Conservation (phyloP, 2,329 filamentous ascomycete genomes). For the Talaromyces funiculosus region DNA sequence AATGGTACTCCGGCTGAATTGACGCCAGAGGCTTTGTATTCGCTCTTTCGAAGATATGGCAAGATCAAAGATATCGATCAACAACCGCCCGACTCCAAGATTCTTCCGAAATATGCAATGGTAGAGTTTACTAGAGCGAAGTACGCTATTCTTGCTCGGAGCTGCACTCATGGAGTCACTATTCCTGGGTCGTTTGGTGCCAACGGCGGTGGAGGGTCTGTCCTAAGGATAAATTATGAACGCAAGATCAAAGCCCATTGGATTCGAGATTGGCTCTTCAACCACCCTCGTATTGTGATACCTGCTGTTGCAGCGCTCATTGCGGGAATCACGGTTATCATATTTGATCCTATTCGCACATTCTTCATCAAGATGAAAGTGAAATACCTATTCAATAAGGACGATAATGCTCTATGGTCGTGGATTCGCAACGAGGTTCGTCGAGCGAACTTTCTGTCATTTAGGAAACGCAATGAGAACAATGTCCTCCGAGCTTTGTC, state of each 20-base stretch:
- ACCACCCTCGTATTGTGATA: constrained; percentile 81
- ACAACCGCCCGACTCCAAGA: constrained; percentile 80
- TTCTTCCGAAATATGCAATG: constrained; percentile 71
- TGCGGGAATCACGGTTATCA: constrained; percentile 73
- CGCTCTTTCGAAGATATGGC: constrained; percentile 81
- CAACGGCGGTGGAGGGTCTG: constrained; percentile 69
- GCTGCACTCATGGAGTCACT: constrained; percentile 82
- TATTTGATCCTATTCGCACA: constrained; percentile 91
- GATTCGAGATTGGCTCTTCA: constrained; percentile 81
- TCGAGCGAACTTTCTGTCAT: constrained; percentile 42
- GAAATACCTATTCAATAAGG: constrained; percentile 67
- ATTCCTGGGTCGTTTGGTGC: constrained; percentile 59
- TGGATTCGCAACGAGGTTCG: constrained; percentile 69
- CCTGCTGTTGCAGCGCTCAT: constrained; percentile 74
- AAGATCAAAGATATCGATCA: constrained; percentile 80
- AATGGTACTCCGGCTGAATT: constrained; percentile 63
- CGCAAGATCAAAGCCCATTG: constrained; percentile 69
- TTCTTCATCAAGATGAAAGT: constrained; percentile 90
- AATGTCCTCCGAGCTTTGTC: constrained; percentile 74
- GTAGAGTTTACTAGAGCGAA: constrained; percentile 69
- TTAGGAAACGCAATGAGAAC: constrained; percentile 49
- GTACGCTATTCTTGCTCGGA: constrained; percentile 80
- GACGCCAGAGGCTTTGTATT: constrained; percentile 80
- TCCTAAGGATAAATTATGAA: constrained; percentile 78
- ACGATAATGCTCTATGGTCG: constrained; percentile 66